Percentiles rank a stretch among this genome's conserved stretches.
Evolutionary conservation across 2,329 filamentous ascomycete species (phyloP).

Genomic region (Metarhizium robertsii): DNA sequence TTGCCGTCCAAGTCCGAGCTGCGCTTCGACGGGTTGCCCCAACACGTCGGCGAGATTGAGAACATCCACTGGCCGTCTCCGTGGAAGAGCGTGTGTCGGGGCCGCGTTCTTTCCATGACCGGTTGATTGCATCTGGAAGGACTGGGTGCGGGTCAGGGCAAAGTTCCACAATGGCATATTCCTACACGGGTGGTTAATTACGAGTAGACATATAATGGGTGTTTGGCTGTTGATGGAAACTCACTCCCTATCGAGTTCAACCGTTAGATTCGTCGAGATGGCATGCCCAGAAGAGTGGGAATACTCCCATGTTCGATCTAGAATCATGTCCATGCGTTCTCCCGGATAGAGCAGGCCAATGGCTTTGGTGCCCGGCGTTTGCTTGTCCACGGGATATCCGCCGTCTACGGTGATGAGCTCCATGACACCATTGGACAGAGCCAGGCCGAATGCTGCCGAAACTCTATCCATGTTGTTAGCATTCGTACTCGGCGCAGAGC

Average conservation of each 20-base stretch:
- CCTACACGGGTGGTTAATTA: neutral
- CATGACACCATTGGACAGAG: slow-evolving; percentile 5
- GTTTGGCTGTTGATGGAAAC: neutral
- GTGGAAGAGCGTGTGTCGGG: neutral
- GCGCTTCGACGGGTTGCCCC: neutral
- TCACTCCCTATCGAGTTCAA: slow-evolving; percentile 10
- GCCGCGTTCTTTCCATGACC: neutral
- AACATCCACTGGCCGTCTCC: neutral
- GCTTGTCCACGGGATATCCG: slow-evolving; percentile 4
- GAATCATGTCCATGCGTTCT: slow-evolving; percentile 12
- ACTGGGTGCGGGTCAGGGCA: slow-evolving; percentile 10
- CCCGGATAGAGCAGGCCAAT: slow-evolving; percentile 14
- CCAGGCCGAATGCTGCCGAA: slow-evolving; percentile 6
- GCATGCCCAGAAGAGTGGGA: too few species aligned
- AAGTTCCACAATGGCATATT: slow-evolving; percentile 13
- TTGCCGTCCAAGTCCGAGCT: neutral
- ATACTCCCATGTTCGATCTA: neutral
- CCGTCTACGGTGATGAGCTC: slow-evolving; percentile 12
- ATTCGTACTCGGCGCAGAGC: too few species aligned
- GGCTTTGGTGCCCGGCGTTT: slow-evolving; percentile 7
- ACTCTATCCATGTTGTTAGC: neutral
- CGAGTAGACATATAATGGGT: too few species aligned
- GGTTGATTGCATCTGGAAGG: slow-evolving; percentile 9
- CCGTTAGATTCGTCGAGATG: neutral
- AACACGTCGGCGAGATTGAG: slow-evolving; percentile 3